Base-by-base conservation (phyloP, 1,139 yeast genomes). In the Arxiozyma heterogenica region DNA sequence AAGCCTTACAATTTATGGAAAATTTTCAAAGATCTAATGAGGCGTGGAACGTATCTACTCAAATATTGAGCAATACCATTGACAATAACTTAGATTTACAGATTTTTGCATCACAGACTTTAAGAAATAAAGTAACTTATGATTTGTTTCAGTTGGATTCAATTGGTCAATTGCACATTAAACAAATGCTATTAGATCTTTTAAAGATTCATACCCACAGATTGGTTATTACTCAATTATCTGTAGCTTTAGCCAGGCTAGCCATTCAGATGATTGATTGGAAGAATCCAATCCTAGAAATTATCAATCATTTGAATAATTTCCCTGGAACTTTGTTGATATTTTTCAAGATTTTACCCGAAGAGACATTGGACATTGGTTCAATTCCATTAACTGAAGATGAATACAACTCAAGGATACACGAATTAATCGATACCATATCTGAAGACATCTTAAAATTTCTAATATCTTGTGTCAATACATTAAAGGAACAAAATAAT, bases 91-190 rank as follows among this genome's bases (percentile, higher is more conserved):
- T 78, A 27, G 86, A 84, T 61, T 71, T 86, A 49, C 83, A 82
- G 64, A 74, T 93, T 62, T 93, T 94, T 73, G 86, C 94, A 11
- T 86, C 97, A 1, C 98, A 94, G 68, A 91, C 98, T 0, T 73
- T 94, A 58, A 75, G 96, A 59, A 84, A 91, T 44, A 90, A 90
- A 64, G 75, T 89, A 51, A 85, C 88, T 17, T 91, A 87, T 68
- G 98, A 93, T 71, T 75, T 91, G 59, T 75, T 77, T 57, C 98
- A 93, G 69, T 73, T 94, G 59, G 86, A 86, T 64, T 47, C 46
- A 12, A 47, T 25, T 17, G 78, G 79, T 53, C 80, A 89, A 4
- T 65, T 90, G 47, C 75, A 76, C 41, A 74, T 88, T 54, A 71
- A 90, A 57, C 60, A 60, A 22, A 58, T 67, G 1, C 43, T 66